Evolutionary conservation across 1,284 basidiomycete species (phyloP).

Genomic region (Rhodofomes roseus): DNA sequence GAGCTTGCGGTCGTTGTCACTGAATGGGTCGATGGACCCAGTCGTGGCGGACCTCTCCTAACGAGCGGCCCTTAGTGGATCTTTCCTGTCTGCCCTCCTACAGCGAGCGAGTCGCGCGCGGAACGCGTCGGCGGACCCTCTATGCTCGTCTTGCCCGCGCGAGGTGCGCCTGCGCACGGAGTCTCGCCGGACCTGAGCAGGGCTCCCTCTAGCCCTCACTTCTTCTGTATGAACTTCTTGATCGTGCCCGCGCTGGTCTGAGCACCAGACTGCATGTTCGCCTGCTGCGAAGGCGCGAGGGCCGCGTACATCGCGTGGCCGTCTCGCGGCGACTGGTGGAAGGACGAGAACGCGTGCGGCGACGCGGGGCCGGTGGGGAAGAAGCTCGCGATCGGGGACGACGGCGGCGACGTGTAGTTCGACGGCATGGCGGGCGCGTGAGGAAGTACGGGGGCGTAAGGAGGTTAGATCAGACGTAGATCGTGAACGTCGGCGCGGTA

Average conservation of each 20-base stretch:
- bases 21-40: background rate
- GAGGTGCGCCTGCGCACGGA: slow-evolving; percentile 5
- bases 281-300: slow-evolving; percentile 27
- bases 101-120: background rate
- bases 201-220: background rate
- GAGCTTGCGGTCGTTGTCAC: background rate
- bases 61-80: background rate
- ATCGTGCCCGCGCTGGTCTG: background rate
- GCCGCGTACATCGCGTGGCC: slow-evolving; percentile 62
- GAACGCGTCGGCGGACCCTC: background rate
- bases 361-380: slow-evolving; percentile 34
- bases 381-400: slow-evolving; percentile 29
- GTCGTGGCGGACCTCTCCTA: background rate
- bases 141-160: background rate
- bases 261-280: background rate
- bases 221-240: slow-evolving; percentile 6
- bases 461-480: background rate
- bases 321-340: slow-evolving; percentile 67
- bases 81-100: background rate
- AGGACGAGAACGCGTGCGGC: slow-evolving; percentile 55
- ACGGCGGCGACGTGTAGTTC: slow-evolving; percentile 24
- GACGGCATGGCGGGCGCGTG: slow-evolving; percentile 25
- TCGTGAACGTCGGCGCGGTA: background rate
- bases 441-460: background rate
- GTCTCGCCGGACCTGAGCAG: background rate